Evolutionary conservation across 768 basidiomycete genomes (phyloP), one percentile per base, ranked within the genome.

Genomic region (Fomitopsis serialis): DNA sequence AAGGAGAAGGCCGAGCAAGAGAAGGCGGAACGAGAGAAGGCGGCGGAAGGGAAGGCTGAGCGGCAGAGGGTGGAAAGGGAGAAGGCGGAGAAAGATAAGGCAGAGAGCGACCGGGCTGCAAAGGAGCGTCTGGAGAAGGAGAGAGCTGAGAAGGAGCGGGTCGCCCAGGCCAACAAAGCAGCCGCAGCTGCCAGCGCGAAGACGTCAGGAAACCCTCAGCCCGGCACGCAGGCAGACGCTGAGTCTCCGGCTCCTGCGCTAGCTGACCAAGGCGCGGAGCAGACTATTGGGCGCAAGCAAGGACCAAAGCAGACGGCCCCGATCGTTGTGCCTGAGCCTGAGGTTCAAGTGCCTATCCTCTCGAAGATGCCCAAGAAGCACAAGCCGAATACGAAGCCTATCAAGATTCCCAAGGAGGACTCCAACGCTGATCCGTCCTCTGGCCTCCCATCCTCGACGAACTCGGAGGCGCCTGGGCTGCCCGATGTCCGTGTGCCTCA

Each of bases 331-430:
- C 57, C 65, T 22, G 70, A 66, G 42, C 59, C 73, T n/a, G 63
- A 68, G 4, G 61, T 74, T 2, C 89, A 90, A 62, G 82, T 81
- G 11, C 88, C 89, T 17, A 78, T 92, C 32, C 72, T 89, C 37
- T 90, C 89, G 22, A 90, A 85, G 67, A 84, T 89, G 69, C 86
- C 89, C 5, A 92, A 90, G 76, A 92, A 92, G 68, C 87, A 74
- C 61, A 90, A 85, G 61, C 85, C 87, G 0, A 59, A 76, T 42
- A 54, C 79, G 48, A 86, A 84, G 60, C 76, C 78, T 11, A 75
- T 81, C 59, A 81, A 73, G 55, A 74, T 81, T 36, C 74, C 76
- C 2, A 86, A 80, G 65, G 87, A 89, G 32, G 85, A 80, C 29
- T 76, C 79, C 15, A 57, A 66, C 15, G 54, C 60, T 23, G 78